These are phyloP conservation scores for Sporobolomyces roseus DNA, from an alignment of 768 basidiomycete species.

Conservation along the genomic window DNA sequence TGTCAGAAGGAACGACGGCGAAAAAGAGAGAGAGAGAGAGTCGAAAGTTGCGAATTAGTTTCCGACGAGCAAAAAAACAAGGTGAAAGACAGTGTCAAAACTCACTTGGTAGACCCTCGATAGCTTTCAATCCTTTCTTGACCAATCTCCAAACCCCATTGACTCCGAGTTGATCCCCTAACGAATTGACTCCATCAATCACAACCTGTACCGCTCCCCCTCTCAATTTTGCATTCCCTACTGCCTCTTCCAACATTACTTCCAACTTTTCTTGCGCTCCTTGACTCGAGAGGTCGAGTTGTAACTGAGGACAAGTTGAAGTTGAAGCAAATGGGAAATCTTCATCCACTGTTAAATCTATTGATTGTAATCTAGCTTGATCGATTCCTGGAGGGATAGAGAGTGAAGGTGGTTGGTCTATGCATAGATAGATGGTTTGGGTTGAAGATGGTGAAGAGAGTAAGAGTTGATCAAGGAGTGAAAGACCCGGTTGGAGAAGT, in stretches of 20 bases:
- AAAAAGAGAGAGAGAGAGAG: too few species aligned
- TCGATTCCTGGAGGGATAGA: neutral
- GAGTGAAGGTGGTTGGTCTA: neutral
- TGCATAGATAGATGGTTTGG: neutral
- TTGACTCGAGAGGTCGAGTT: neutral
- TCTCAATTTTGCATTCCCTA: neutral
- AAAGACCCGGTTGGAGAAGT: constrained; percentile 33
- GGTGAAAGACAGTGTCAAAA: neutral
- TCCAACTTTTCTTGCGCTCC: neutral
- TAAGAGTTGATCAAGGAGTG: constrained; percentile 31
- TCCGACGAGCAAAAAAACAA: neutral
- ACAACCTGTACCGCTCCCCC: constrained; percentile 14
- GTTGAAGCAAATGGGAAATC: neutral
- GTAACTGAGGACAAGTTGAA: neutral
- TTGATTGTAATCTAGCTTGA: neutral
- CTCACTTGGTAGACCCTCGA: constrained; percentile 9
- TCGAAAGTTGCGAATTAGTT: too few species aligned
- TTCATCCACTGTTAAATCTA: constrained; percentile 16
- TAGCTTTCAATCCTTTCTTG: neutral
- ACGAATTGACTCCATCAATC: constrained; percentile 22
- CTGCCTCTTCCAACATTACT: neutral
- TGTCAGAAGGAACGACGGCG: too few species aligned
- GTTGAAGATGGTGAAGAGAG: constrained; percentile 3
- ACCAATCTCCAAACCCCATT: constrained; percentile 4
- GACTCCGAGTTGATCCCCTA: constrained; percentile 8